Conservation (phyloP, 1,284 basidiomycete species). For the Coniferiporia weirii region DNA sequence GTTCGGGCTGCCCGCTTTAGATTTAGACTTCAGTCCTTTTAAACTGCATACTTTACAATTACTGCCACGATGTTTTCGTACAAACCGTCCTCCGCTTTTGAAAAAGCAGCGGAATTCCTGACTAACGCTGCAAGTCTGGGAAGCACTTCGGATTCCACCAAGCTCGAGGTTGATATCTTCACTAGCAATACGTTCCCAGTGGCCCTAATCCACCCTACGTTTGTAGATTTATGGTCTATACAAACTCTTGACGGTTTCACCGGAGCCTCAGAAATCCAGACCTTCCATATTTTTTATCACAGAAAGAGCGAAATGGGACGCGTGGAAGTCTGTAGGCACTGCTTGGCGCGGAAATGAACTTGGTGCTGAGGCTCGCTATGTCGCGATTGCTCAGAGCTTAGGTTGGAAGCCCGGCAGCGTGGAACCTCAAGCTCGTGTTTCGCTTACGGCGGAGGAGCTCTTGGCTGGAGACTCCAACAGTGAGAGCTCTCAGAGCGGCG, state of each 20-base stretch:
- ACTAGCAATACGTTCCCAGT: conserved; percentile 18
- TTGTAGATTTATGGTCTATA: conserved; percentile 81
- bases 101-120: conserved; percentile 59
- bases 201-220: conserved; percentile 15
- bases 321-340: conserved; percentile 59
- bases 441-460: conserved; percentile 25
- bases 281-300: conserved; percentile 81
- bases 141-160: conserved; percentile 51
- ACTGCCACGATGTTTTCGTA: neutral
- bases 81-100: conserved; percentile 42
- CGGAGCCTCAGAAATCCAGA: conserved; percentile 49
- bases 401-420: conserved; percentile 56
- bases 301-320: conserved; percentile 84
- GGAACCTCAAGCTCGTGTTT: conserved; percentile 11
- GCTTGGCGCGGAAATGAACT: conserved; percentile 38
- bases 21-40: neutral
- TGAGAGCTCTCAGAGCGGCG: conserved; percentile 29
- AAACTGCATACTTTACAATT: neutral
- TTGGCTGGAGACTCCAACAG: conserved; percentile 34
- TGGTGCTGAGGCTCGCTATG: conserved; percentile 58
- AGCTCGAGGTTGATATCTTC: conserved; percentile 63
- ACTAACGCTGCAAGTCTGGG: conserved; percentile 48
- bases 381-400: conserved; percentile 60
- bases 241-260: conserved; percentile 66
- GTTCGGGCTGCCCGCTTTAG: conserved; percentile 7